Evolutionary conservation across 768 basidiomycete species (phyloP).

Genomic region (Sporobolomyces pararoseus): DNA sequence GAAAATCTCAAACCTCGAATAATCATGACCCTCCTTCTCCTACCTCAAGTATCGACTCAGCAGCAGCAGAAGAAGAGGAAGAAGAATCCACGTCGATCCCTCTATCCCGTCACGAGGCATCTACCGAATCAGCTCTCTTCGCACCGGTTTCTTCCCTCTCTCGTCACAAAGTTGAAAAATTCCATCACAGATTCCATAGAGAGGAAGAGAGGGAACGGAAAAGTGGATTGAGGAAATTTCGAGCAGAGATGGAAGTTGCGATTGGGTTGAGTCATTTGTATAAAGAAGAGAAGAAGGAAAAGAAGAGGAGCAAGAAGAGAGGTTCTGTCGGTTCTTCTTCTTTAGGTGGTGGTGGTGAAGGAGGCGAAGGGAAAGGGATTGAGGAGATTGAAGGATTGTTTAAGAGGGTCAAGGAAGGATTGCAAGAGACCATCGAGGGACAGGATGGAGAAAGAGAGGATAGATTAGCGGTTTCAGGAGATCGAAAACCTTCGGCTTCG

Average conservation of each 20-base stretch:
- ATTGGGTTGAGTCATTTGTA: conserved; percentile 3
- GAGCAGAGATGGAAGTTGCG: conserved; percentile 23
- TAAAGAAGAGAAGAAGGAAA: neutral
- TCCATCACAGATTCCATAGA: neutral
- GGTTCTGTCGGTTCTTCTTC: no score
- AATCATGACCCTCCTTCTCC: no score
- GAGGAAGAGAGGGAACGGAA: neutral
- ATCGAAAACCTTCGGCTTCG: neutral
- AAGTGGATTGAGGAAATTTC: neutral
- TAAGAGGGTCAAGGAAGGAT: neutral
- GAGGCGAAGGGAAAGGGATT: neutral
- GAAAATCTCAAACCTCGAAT: no score
- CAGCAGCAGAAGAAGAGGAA: no score
- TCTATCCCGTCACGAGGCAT: neutral
- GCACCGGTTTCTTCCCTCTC: conserved; percentile 11
- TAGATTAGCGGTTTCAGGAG: neutral
- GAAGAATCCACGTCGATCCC: conserved; percentile 2
- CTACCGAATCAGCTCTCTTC: conserved; percentile 2
- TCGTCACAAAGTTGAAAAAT: neutral
- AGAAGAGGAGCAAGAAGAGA: neutral
- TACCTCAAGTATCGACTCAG: no score
- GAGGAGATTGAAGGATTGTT: neutral
- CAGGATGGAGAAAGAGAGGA: neutral
- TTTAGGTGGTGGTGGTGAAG: neutral
- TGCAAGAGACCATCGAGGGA: neutral